These are phyloP conservation scores for Secale cereale DNA, from an alignment of 176 grass and related monocot genomes.

Conservation along the genomic window DNA sequence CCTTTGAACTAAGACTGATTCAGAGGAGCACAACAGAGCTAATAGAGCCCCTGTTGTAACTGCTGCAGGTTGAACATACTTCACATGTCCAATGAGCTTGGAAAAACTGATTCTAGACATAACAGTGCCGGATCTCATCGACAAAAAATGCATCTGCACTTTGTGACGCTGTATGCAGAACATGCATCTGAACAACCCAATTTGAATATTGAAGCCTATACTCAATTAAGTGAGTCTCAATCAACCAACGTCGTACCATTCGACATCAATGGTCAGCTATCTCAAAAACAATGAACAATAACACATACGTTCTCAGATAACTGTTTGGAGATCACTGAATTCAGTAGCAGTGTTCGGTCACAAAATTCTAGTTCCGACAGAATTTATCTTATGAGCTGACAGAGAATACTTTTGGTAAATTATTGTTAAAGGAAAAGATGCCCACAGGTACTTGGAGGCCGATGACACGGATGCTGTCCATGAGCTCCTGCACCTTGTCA, in stretches of 20 bases:
- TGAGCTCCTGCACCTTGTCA: conserved; percentile 77
- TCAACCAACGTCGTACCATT: neutral
- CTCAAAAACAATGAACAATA: neutral
- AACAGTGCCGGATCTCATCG: neutral
- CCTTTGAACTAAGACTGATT: neutral
- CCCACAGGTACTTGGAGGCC: conserved; percentile 88
- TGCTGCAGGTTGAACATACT: neutral
- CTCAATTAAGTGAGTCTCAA: neutral
- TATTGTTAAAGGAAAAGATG: conserved; percentile 20
- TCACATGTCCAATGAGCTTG: neutral
- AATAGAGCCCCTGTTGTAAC: neutral
- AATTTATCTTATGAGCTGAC: conserved; percentile 9
- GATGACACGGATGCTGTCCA: conserved; percentile 82
- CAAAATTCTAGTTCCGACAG: neutral
- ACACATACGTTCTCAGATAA: neutral
- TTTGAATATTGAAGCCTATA: neutral
- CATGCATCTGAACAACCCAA: neutral
- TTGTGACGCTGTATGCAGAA: neutral
- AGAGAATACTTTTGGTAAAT: neutral
- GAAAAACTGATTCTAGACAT: neutral
- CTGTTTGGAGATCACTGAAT: neutral
- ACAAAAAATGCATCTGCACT: neutral
- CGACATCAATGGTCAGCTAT: too few relatives aligned
- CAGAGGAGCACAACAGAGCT: neutral
- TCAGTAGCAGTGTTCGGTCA: neutral